phyloP scores from a whole-genome alignment of 192 early-diverging fungal species.

The Cetraspora pellucida region DNA sequence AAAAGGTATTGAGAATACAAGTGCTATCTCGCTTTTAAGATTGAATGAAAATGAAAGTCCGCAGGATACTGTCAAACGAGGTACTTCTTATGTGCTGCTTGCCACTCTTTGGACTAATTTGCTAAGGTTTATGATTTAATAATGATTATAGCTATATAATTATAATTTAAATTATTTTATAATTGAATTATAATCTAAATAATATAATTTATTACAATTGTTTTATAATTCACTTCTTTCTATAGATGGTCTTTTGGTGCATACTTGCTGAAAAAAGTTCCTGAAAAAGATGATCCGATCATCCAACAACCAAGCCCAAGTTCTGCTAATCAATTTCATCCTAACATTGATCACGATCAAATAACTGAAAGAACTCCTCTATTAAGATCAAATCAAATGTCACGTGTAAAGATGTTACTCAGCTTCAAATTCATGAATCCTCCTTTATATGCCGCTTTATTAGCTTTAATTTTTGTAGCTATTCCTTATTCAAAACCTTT shows the following conservation, averaged over 20 bases:
- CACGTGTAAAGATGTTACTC: no score
- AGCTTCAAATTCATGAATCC: slow-evolving; percentile 28
- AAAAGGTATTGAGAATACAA: slow-evolving; percentile 18
- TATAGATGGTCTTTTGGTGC: slow-evolving; percentile 30
- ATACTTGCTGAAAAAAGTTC: slow-evolving; percentile 21
- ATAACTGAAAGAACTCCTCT: no score
- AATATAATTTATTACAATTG: no score
- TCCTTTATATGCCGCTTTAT: slow-evolving; percentile 25
- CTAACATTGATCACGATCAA: no score
- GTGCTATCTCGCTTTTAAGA: slow-evolving; percentile 20
- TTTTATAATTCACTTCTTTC: no score
- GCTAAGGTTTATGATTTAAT: slow-evolving; percentile 8
- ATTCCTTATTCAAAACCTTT: slow-evolving; percentile 17
- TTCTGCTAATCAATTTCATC: no score
- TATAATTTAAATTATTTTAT: no score
- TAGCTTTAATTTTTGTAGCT: slow-evolving; percentile 21
- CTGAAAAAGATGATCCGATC: no score
- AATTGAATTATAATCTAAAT: no score
- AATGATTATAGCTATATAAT: background rate
- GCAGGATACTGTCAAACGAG: background rate
- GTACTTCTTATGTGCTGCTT: slow-evolving; percentile 31
- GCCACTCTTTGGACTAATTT: slow-evolving; percentile 29
- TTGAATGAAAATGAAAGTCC: slow-evolving; percentile 19
- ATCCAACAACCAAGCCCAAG: no score
- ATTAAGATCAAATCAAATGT: no score